A percentile compares a stretch with the other conserved stretches of the same genome.
Conservation (phyloP, 2,329 filamentous ascomycete genomes). For the Microsporum canis region DNA sequence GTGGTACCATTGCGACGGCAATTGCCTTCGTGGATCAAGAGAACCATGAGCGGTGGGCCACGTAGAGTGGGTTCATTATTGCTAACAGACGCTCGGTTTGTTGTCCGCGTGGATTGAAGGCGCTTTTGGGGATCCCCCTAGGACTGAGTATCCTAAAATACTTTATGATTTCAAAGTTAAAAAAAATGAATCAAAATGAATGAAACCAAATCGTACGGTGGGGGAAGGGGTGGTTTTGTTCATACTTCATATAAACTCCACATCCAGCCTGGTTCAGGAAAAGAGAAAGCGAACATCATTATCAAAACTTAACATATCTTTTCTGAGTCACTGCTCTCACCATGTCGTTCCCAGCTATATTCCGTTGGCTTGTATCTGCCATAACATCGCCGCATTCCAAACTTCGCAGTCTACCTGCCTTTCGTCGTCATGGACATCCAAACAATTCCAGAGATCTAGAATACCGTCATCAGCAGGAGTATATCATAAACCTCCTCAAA, state of each 20-base stretch:
- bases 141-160: neutral
- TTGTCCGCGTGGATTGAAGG: neutral
- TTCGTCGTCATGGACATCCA: neutral
- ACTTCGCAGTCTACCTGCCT: neutral
- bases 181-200: neutral
- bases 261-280: neutral
- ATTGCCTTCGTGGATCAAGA: neutral
- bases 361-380: neutral
- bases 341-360: neutral
- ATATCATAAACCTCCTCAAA: constrained; percentile 7
- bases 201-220: neutral
- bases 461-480: constrained; percentile 3
- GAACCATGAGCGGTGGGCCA: neutral
- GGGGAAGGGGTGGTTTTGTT: neutral
- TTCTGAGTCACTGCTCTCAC: neutral
- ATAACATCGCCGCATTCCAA: neutral
- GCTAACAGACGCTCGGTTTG: neutral
- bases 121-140: neutral
- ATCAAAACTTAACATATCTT: neutral
- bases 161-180: neutral
- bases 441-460: neutral
- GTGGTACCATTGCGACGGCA: neutral
- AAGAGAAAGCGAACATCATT: neutral
- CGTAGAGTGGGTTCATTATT: neutral
- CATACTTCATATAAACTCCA: neutral